These are phyloP conservation scores for Penicillium concentricum DNA, from an alignment of 2,329 filamentous ascomycete genomes.

Conservation along the genomic window DNA sequence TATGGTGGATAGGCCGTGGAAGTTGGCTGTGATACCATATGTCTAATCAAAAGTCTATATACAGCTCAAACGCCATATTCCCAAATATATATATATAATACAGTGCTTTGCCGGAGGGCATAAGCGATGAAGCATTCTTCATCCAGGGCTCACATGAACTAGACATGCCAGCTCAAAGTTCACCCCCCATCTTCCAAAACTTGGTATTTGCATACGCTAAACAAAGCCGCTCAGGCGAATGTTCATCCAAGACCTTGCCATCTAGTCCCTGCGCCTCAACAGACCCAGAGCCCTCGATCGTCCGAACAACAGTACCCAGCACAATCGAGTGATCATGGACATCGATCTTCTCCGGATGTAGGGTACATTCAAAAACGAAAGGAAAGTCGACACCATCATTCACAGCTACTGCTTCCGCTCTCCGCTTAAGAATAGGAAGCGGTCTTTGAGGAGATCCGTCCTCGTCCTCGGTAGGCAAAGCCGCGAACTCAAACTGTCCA, in stretches of 20 bases:
- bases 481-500: slow-evolving; percentile 30
- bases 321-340: slow-evolving; percentile 44
- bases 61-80: background rate
- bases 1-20: background rate
- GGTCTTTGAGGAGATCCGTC: slow-evolving; percentile 5
- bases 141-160: background rate
- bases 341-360: slow-evolving; percentile 36
- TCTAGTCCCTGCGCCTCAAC: background rate
- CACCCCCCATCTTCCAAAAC: slow-evolving; percentile 44
- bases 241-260: slow-evolving; percentile 2
- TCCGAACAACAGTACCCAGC: slow-evolving; percentile 37
- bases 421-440: slow-evolving; percentile 31
- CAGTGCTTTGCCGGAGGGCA: background rate
- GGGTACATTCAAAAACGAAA: slow-evolving; percentile 41
- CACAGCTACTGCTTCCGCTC: background rate
- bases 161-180: slow-evolving; percentile 22
- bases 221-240: slow-evolving; percentile 28
- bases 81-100: slow-evolving; percentile 7
- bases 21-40: background rate
- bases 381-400: slow-evolving; percentile 31
- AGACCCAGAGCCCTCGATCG: slow-evolving; percentile 18
- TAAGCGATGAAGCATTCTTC: background rate
- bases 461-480: slow-evolving; percentile 7
- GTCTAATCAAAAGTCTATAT: slow-evolving; percentile 1
- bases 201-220: slow-evolving; percentile 45